Percentiles rank a stretch among this genome's conserved stretches.
Evolutionary conservation across 768 basidiomycete species (phyloP).

Genomic region (Punctularia strigosozonata): DNA sequence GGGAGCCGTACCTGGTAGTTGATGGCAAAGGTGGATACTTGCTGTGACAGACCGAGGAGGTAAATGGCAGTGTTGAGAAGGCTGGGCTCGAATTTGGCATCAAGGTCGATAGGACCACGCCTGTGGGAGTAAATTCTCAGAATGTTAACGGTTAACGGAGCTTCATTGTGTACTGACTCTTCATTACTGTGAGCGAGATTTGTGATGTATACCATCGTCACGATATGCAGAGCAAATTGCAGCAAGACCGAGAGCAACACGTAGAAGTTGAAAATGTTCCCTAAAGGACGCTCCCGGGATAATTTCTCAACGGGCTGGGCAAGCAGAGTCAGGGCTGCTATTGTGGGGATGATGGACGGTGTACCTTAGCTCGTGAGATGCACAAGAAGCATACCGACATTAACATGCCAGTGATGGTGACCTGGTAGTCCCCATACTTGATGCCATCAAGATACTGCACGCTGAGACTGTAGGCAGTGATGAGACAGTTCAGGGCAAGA

Average conservation of each 20-base stretch:
- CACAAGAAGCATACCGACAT: slow-evolving; percentile 99
- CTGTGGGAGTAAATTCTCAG: slow-evolving; percentile 27
- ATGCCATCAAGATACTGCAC: slow-evolving; percentile 98
- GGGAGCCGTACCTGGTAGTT: slow-evolving; percentile 70
- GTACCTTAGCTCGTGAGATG: slow-evolving; percentile 92
- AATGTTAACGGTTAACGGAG: slow-evolving; percentile 1
- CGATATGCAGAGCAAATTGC: slow-evolving; percentile 93
- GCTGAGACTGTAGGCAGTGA: slow-evolving; percentile 96
- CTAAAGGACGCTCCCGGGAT: slow-evolving; percentile 83
- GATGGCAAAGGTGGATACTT: slow-evolving; percentile 97
- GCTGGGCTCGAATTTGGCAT: slow-evolving; percentile 93
- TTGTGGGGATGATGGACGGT: slow-evolving; percentile 11
- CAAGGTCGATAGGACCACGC: slow-evolving; percentile 74
- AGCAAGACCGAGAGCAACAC: slow-evolving; percentile 84
- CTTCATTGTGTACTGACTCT: slow-evolving; percentile 34
- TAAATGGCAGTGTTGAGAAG: slow-evolving; percentile 96
- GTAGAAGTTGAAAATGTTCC: slow-evolving; percentile 96
- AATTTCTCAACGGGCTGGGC: slow-evolving; percentile 89
- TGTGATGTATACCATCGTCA: slow-evolving; percentile 86
- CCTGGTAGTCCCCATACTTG: slow-evolving; percentile 98
- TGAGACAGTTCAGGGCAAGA: slow-evolving; percentile 91
- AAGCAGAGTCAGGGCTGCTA: slow-evolving; percentile 1
- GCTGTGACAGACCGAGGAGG: slow-evolving; percentile 88
- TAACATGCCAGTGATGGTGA: slow-evolving; percentile 90
- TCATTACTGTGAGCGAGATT: slow-evolving; percentile 68